phyloP scores from a whole-genome alignment of 352 stramenopile genomes.

The Phytophthora palmivora region DNA sequence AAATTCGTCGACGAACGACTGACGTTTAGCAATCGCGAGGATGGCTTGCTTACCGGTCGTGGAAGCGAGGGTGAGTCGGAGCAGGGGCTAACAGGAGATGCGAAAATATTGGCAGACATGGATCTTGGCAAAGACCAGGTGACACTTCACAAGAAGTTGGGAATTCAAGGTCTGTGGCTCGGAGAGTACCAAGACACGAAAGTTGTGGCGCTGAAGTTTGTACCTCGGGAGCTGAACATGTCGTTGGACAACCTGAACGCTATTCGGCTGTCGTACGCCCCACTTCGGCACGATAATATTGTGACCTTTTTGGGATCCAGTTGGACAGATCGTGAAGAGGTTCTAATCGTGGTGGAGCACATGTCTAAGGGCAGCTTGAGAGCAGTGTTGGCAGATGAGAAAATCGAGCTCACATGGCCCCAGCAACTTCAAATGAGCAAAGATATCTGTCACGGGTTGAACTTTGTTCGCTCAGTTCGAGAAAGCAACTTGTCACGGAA shows the following conservation, averaged over 20 bases:
- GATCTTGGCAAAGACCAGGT: slow-evolving; percentile 60
- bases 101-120: slow-evolving; percentile 48
- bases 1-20: slow-evolving; percentile 45
- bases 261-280: slow-evolving; percentile 57
- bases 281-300: slow-evolving; percentile 74
- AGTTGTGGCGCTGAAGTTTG: slow-evolving; percentile 66
- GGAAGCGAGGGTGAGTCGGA: slow-evolving; percentile 18
- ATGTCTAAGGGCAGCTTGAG: slow-evolving; percentile 78
- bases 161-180: slow-evolving; percentile 59
- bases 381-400: slow-evolving; percentile 53
- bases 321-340: slow-evolving; percentile 60
- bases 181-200: slow-evolving; percentile 52
- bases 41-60: slow-evolving; percentile 24
- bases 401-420: slow-evolving; percentile 63
- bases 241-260: slow-evolving; percentile 51
- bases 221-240: slow-evolving; percentile 44
- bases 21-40: slow-evolving; percentile 43
- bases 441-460: slow-evolving; percentile 56
- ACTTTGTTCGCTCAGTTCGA: slow-evolving; percentile 56
- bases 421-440: slow-evolving; percentile 56
- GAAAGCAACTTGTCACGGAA: slow-evolving; percentile 50
- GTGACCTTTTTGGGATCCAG: slow-evolving; percentile 71
- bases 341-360: slow-evolving; percentile 77
- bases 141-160: slow-evolving; percentile 58
- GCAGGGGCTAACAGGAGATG: slow-evolving; percentile 8